Evolutionary conservation across 2,329 filamentous ascomycete genomes (phyloP).

Genomic region (Lachnellula willkommii): DNA sequence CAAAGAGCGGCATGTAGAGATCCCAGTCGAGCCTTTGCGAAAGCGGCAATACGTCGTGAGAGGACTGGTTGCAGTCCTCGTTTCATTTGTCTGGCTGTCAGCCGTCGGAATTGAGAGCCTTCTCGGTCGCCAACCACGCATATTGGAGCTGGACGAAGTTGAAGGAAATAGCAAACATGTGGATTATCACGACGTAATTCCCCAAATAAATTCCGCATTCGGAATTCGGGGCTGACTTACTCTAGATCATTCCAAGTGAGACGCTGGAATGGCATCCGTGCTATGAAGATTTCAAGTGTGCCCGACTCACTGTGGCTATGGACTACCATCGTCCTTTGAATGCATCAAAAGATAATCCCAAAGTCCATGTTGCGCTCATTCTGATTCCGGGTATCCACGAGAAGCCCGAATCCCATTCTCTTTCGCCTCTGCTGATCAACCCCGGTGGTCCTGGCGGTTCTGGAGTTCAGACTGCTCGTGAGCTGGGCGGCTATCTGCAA

Average conservation of each 20-base stretch:
- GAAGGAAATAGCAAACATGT: too few species aligned
- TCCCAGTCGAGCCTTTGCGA: too few species aligned
- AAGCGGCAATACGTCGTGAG: too few species aligned
- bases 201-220: too few species aligned
- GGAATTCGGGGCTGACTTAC: too few species aligned
- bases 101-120: too few species aligned
- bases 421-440: conserved; percentile 40
- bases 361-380: conserved; percentile 27
- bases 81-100: too few species aligned
- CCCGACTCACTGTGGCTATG: conserved; percentile 43
- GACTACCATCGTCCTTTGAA: conserved; percentile 41
- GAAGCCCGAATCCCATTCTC: conserved; percentile 28
- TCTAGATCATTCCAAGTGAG: conserved; percentile 40
- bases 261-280: conserved; percentile 43
- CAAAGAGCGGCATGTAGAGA: too few species aligned
- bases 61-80: too few species aligned
- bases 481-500: conserved; percentile 31
- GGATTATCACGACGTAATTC: too few species aligned
- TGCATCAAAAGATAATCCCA: conserved; percentile 24
- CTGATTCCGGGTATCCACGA: conserved; percentile 20
- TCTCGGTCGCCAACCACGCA: too few species aligned
- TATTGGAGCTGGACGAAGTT: too few species aligned
- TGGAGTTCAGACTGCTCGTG: conserved; percentile 32
- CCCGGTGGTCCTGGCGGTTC: conserved; percentile 44
- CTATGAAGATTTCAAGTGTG: conserved; percentile 35